phyloP scores from a whole-genome alignment of 495 filamentous ascomycete genomes.

The Hyaloscypha variabilis region DNA sequence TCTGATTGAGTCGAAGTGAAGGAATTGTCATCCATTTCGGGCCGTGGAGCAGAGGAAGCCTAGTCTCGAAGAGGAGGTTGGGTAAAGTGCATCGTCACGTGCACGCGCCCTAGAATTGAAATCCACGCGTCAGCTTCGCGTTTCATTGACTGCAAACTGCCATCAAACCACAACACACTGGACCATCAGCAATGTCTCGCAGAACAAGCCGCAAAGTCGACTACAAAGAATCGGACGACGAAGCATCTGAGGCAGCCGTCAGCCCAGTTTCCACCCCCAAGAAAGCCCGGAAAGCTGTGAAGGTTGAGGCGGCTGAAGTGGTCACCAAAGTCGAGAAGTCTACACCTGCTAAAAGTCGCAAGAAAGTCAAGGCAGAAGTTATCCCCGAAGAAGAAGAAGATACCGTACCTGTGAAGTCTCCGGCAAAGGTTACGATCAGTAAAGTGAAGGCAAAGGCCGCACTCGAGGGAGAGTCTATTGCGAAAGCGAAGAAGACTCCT shows the following conservation, averaged over 20 bases:
- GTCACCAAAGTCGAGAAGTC: constrained; percentile 16
- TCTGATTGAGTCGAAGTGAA: too few species aligned
- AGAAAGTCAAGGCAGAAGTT: constrained; percentile 12
- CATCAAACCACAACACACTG: constrained; percentile 11
- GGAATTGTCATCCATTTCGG: too few species aligned
- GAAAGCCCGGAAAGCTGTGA: constrained; percentile 15
- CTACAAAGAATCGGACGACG: not conserved
- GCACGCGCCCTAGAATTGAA: not conserved
- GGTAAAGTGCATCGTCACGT: not conserved
- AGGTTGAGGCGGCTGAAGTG: constrained; percentile 13
- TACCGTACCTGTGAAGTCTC: not conserved
- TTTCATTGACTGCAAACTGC: not conserved
- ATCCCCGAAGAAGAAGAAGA: not conserved
- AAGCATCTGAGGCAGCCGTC: not conserved
- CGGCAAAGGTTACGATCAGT: constrained; percentile 17
- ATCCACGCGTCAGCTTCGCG: constrained; percentile 3
- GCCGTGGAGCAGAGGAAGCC: too few species aligned
- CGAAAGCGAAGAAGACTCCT: constrained; percentile 18
- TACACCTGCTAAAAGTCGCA: constrained; percentile 12
- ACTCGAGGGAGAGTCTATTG: constrained; percentile 3
- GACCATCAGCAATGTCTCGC: constrained; percentile 28
- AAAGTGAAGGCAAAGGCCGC: constrained; percentile 20
- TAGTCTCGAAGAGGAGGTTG: too few species aligned
- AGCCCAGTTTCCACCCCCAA: constrained; percentile 15
- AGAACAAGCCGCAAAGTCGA: constrained; percentile 22